Conservation (phyloP, 1,284 basidiomycete genomes). For the Macrocybe sp. region DNA sequence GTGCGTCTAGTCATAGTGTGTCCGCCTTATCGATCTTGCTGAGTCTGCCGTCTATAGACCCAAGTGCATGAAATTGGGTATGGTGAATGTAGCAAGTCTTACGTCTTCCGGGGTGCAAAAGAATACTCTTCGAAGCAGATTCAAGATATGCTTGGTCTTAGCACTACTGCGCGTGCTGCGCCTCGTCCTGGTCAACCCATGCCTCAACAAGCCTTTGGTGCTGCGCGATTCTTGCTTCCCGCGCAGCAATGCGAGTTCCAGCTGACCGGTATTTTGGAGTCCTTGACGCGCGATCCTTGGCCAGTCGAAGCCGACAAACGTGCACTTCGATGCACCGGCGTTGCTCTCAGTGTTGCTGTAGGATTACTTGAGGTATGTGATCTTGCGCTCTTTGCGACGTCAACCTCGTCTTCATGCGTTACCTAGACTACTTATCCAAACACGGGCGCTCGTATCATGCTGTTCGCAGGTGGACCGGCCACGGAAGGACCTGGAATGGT, state of each 20-base stretch:
- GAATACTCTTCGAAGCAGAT: conserved; percentile 97
- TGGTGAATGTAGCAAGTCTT: conserved; percentile 94
- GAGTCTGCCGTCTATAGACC: conserved; percentile 47
- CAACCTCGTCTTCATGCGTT: neutral
- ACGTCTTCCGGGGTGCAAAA: conserved; percentile 99
- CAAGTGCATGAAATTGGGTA: conserved; percentile 99
- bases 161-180: conserved; percentile 69
- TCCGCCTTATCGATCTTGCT: neutral
- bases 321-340: conserved; percentile 93
- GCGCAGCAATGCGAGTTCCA: conserved; percentile 96
- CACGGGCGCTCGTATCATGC: conserved; percentile 94
- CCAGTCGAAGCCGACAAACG: conserved; percentile 95
- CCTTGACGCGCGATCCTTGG: conserved; percentile 92
- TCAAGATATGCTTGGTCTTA: conserved; percentile 96
- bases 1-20: conserved; percentile 36
- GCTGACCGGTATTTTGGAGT: conserved; percentile 90
- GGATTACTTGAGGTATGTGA: conserved; percentile 81
- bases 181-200: conserved; percentile 84
- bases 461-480: conserved; percentile 94
- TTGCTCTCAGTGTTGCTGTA: conserved; percentile 91
- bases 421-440: conserved; percentile 86
- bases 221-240: conserved; percentile 92
- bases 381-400: neutral
- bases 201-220: conserved; percentile 81
- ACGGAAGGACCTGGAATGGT: conserved; percentile 98